These are phyloP conservation scores for Leishmania tarentolae DNA, from an alignment of 208 protist species.

Conservation along the genomic window DNA sequence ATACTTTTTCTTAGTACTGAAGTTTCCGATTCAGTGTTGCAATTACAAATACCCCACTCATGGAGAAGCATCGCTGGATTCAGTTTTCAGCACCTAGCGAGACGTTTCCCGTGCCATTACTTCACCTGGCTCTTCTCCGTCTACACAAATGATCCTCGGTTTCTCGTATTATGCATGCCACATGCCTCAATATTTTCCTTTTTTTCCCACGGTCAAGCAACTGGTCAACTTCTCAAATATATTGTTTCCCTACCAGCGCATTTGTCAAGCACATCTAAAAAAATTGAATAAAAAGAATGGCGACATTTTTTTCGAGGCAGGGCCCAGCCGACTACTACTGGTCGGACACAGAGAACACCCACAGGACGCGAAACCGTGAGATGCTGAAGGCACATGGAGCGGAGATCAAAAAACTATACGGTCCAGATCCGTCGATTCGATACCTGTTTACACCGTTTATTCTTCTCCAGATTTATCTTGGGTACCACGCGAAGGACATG, in stretches of 20 bases:
- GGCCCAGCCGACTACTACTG: conserved; percentile 78
- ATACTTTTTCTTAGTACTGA: background rate
- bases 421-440: conserved; percentile 59
- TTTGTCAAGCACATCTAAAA: background rate
- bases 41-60: background rate
- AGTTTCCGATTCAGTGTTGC: background rate
- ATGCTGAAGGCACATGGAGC: conserved; percentile 83
- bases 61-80: background rate
- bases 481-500: conserved; percentile 60
- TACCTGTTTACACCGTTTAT: conserved; percentile 55
- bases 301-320: conserved; percentile 29
- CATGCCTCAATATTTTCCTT: background rate
- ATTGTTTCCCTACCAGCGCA: background rate
- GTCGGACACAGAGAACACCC: conserved; percentile 65
- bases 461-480: conserved; percentile 68
- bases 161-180: background rate
- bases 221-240: background rate
- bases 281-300: conserved; percentile 2
- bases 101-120: background rate
- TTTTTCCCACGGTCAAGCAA: background rate
- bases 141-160: background rate
- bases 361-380: conserved; percentile 58
- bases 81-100: background rate
- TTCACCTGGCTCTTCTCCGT: background rate
- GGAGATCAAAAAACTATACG: conserved; percentile 82